phyloP scores from a whole-genome alignment of 257 asterid genomes.

The Haberlea rhodopensis region DNA sequence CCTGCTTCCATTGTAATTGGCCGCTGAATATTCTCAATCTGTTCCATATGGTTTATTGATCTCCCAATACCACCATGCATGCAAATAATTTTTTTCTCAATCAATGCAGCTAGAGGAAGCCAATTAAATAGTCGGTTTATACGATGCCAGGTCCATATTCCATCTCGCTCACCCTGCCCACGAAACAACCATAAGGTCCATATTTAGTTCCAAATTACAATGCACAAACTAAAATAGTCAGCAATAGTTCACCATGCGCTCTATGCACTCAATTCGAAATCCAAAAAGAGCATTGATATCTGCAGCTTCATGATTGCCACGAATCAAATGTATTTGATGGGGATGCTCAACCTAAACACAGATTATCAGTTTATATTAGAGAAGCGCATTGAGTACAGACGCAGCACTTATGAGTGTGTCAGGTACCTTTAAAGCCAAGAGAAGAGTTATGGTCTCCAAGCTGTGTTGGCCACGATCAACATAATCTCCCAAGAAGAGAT shows the following conservation, averaged over 20 bases:
- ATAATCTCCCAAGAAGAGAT: conserved; percentile 98
- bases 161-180: conserved; percentile 99
- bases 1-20: conserved; percentile 99
- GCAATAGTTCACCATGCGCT: conserved; percentile 72
- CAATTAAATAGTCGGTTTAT: conserved; percentile 93
- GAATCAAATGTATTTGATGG: conserved; percentile 83
- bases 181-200: conserved; percentile 26
- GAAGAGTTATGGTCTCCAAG: conserved; percentile 94
- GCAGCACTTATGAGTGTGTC: conserved; percentile 21
- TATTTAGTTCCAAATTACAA: conserved; percentile 14
- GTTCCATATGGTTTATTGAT: conserved; percentile 94
- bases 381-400: conserved; percentile 4
- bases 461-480: conserved; percentile 99
- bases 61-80: conserved; percentile 99
- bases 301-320: conserved; percentile 99
- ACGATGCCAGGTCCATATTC: conserved; percentile 98
- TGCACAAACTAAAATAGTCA: neutral
- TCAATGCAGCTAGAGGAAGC: conserved; percentile 97
- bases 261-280: conserved; percentile 96
- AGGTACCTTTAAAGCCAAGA: conserved; percentile 83
- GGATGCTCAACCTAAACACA: conserved; percentile 80
- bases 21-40: conserved; percentile 92
- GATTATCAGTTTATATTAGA: conserved; percentile 22
- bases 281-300: conserved; percentile 99
- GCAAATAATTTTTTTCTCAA: conserved; percentile 93